Percentiles rank a stretch among this genome's conserved stretches.
These are phyloP conservation scores for Arachis stenosperma DNA, from an alignment of 306 rosid species.

Conservation along the genomic window DNA sequence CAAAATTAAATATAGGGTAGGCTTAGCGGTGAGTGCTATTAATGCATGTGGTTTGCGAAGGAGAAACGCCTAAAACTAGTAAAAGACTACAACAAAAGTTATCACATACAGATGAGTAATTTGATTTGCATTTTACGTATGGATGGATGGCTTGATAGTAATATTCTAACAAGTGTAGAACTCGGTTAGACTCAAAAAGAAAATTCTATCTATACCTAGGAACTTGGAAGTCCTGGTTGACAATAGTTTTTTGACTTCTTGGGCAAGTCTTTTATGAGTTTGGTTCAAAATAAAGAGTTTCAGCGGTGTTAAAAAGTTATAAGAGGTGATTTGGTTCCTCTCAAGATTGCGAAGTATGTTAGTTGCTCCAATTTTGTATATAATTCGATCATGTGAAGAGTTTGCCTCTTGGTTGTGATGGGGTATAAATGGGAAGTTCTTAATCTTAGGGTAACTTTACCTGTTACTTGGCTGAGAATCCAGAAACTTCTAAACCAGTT, in stretches of 20 bases:
- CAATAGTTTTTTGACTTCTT: neutral
- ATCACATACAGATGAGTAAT: neutral
- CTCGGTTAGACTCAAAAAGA: too few relatives aligned
- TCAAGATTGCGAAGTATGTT: constrained; percentile 6
- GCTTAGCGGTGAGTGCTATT: neutral
- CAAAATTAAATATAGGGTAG: constrained; percentile 1
- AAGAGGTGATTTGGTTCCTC: neutral
- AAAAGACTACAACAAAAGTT: neutral
- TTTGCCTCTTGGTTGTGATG: neutral
- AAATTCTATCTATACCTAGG: too few relatives aligned
- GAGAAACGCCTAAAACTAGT: neutral
- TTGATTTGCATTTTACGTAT: constrained; percentile 23
- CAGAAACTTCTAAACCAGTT: constrained; percentile 11
- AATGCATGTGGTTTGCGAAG: neutral
- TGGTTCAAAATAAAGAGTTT: constrained; percentile 5
- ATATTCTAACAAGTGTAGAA: neutral
- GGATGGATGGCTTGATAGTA: neutral
- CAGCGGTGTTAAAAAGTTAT: neutral
- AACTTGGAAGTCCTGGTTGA: constrained; percentile 3
- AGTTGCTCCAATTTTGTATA: constrained; percentile 3
- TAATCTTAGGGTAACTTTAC: constrained; percentile 1
- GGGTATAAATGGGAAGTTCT: constrained; percentile 9
- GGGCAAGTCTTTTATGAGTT: constrained; percentile 1
- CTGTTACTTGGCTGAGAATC: constrained; percentile 6
- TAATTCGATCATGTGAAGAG: neutral